Percentiles rank a stretch among this genome's conserved stretches.
Conservation (phyloP, 148 eudicot genomes). For the Polygonum maritimum region DNA sequence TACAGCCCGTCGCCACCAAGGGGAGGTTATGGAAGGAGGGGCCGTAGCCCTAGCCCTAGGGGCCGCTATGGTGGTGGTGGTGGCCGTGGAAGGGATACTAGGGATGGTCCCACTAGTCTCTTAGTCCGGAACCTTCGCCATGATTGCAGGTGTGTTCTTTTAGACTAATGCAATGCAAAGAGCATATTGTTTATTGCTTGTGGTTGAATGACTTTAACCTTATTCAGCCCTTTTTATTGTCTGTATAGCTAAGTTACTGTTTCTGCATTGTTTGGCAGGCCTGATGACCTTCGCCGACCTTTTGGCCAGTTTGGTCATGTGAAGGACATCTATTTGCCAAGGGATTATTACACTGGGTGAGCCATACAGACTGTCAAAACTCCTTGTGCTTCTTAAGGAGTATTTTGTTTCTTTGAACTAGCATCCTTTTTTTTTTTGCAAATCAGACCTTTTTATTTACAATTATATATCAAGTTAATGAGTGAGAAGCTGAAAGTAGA, state of each 20-base stretch:
- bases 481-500: neutral
- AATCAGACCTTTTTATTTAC: neutral
- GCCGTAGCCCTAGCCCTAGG: constrained; percentile 81
- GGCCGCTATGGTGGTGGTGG: constrained; percentile 64
- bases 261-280: constrained; percentile 36
- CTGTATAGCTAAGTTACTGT: neutral
- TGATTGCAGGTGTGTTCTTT: constrained; percentile 62
- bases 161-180: neutral
- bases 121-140: constrained; percentile 92
- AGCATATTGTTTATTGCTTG: neutral
- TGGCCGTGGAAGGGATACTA: constrained; percentile 59
- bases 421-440: neutral
- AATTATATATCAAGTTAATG: neutral
- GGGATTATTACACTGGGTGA: constrained; percentile 95
- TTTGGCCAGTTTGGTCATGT: constrained; percentile 88
- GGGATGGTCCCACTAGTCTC: constrained; percentile 87
- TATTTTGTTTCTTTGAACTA: neutral
- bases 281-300: constrained; percentile 88
- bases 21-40: constrained; percentile 65
- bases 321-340: constrained; percentile 87
- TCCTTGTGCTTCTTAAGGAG: neutral
- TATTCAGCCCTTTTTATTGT: neutral
- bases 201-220: neutral
- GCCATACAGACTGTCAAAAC: constrained; percentile 10
- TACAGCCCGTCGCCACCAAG: constrained; percentile 89